Percentiles rank a stretch among this genome's conserved stretches.
These are phyloP conservation scores for Simmondsia chinensis DNA, from an alignment of 148 eudicot genomes.

Conservation along the genomic window DNA sequence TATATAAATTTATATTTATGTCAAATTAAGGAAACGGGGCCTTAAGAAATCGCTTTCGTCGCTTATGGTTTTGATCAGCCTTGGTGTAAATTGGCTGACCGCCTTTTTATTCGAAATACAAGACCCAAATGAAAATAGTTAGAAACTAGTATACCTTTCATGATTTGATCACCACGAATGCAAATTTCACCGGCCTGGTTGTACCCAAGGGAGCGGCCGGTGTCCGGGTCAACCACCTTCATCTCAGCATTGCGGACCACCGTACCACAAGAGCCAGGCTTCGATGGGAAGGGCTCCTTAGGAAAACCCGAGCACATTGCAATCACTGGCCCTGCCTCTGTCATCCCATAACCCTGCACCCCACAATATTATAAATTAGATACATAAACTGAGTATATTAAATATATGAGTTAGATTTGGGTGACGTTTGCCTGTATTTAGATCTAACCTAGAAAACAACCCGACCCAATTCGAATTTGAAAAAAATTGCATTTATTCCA, in stretches of 20 bases:
- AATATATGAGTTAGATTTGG: no score
- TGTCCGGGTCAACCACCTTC: constrained; percentile 75
- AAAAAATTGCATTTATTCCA: no score
- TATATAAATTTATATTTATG: no score
- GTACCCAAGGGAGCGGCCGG: constrained; percentile 42
- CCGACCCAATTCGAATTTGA: no score
- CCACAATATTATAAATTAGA: neutral
- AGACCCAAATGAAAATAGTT: no score
- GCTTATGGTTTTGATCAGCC: no score
- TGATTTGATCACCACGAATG: constrained; percentile 87
- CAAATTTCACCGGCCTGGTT: constrained; percentile 83
- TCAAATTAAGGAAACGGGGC: neutral
- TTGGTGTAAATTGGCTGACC: no score
- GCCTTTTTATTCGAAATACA: no score
- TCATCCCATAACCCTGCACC: constrained; percentile 93
- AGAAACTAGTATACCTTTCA: constrained; percentile 63
- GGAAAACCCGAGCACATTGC: constrained; percentile 86
- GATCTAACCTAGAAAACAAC: no score
- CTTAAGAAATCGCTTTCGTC: no score
- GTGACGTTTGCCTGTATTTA: no score
- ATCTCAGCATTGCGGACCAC: constrained; percentile 88
- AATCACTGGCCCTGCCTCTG: constrained; percentile 89
- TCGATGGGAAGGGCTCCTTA: constrained; percentile 62
- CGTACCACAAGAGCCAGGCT: constrained; percentile 84
- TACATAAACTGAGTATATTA: no score